phyloP scores from a whole-genome alignment of 2,329 filamentous ascomycete genomes.

The Cercospora berteroae region DNA sequence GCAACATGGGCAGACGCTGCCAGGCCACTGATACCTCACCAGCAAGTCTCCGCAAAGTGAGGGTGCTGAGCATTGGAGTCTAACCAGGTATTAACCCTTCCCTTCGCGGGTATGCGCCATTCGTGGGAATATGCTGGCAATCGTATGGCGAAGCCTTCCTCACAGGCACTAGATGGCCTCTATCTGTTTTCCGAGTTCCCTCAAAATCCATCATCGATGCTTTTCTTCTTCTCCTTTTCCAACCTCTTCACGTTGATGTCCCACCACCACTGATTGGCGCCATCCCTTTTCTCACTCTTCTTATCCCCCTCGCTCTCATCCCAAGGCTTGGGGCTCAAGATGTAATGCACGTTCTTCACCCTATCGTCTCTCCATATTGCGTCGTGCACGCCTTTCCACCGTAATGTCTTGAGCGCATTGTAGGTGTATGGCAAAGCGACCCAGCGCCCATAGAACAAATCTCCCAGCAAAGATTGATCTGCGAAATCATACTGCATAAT shows the following conservation, averaged over 20 bases:
- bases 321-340: conserved; percentile 63
- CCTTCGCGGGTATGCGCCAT: background rate
- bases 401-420: conserved; percentile 61
- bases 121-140: background rate
- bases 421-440: conserved; percentile 60
- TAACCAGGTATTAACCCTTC: background rate
- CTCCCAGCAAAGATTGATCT: conserved; percentile 59
- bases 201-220: conserved; percentile 55
- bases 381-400: conserved; percentile 56
- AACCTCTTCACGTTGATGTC: conserved; percentile 51
- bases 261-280: conserved; percentile 60
- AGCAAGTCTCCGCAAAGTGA: background rate
- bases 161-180: background rate
- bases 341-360: conserved; percentile 64
- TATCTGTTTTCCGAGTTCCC: background rate
- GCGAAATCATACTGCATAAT: conserved; percentile 58
- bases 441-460: conserved; percentile 58
- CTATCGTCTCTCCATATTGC: conserved; percentile 59
- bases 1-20: background rate
- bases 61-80: background rate
- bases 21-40: background rate
- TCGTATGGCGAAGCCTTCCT: background rate
- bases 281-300: conserved; percentile 43
- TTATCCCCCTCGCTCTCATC: conserved; percentile 50
- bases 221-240: conserved; percentile 47